Percentiles rank a stretch among this genome's conserved stretches.
These are phyloP conservation scores for Lentinula detonsa DNA, from an alignment of 768 basidiomycete genomes.

Conservation along the genomic window DNA sequence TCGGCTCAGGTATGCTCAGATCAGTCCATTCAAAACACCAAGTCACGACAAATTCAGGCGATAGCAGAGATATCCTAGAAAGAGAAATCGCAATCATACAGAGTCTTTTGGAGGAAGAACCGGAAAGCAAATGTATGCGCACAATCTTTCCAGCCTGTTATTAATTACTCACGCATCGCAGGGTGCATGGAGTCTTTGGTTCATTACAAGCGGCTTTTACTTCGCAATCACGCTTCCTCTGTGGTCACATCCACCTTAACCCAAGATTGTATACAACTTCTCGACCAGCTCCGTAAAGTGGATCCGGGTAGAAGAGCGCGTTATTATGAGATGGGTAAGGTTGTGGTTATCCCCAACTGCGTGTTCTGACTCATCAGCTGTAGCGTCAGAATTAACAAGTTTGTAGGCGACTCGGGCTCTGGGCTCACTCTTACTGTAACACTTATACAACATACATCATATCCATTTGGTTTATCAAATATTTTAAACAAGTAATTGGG, in stretches of 20 bases:
- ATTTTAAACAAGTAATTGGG: background rate
- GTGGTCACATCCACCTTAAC: slow-evolving; percentile 28
- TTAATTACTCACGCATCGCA: slow-evolving; percentile 21
- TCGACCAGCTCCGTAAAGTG: slow-evolving; percentile 49
- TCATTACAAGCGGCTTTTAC: slow-evolving; percentile 69
- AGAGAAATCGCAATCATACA: slow-evolving; percentile 76
- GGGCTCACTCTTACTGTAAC: background rate
- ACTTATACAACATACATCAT: background rate
- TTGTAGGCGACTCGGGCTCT: background rate
- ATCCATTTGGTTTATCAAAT: background rate
- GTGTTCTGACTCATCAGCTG: background rate
- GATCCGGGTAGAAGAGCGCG: slow-evolving; percentile 63
- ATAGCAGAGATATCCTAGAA: slow-evolving; percentile 49
- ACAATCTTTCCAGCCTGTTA: background rate
- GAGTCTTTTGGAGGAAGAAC: slow-evolving; percentile 82
- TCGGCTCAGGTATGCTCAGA: slow-evolving; percentile 59
- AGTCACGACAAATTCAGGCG: slow-evolving; percentile 33
- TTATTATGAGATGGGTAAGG: slow-evolving; percentile 63
- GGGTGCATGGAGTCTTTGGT: slow-evolving; percentile 96
- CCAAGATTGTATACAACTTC: slow-evolving; percentile 43
- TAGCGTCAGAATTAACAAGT: background rate
- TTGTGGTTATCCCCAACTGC: background rate
- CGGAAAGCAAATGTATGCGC: slow-evolving; percentile 84
- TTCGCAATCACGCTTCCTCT: slow-evolving; percentile 36
- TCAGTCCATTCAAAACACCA: background rate